Evolutionary conservation across 495 filamentous ascomycete genomes (phyloP), one percentile per base, ranked within the genome.

Genomic region (Viridothelium virens): DNA sequence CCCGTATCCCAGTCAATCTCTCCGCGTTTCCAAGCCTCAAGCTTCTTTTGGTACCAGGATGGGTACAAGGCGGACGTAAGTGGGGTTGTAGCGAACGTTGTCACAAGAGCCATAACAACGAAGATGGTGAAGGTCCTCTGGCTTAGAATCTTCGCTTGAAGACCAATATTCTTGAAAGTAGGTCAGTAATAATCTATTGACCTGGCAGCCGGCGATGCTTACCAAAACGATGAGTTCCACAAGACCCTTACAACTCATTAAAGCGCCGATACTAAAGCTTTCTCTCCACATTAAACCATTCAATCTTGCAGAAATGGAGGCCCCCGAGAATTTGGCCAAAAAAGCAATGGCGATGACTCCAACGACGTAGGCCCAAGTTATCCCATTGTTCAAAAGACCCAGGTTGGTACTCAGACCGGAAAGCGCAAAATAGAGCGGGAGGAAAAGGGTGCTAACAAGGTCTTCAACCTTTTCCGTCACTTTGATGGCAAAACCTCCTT

Each of bases 201-300:
- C 64, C 47, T 2, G n/a, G 56, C n/a, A 14, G 16, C 3, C 48
- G 4, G 38, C 31, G 33, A 5, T 7, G 79, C 86, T 79, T 81
- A 95, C 91, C 75, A 98, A 73, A 2, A 97, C 93, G 77, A 98
- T 98, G 61, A 97, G 79, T 76, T 98, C 94, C 0, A 97, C 91
- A 62, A 98, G 81, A 65, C 94, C 94, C 74, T 98, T 98, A 76
- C 94, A 98, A 74, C 91, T 96, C 94, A 98, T 98, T 75, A 98
- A 74, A 47, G 89, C 86, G 34, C 94, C 94, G 69, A 98, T 95
- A 3, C 91, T 87, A 25, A 96, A 85, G 70, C 91, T 93, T 75
- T 98, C 94, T 68, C 94, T 83, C 94, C 94, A 98, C 9, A 96
- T 80, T 38, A 97, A 80, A 18, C 90, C 91, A 74, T 85, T 90